Percentiles rank a stretch among this genome's conserved stretches.
Conservation (phyloP, 148 eudicot species). For the Cornus kousa region DNA sequence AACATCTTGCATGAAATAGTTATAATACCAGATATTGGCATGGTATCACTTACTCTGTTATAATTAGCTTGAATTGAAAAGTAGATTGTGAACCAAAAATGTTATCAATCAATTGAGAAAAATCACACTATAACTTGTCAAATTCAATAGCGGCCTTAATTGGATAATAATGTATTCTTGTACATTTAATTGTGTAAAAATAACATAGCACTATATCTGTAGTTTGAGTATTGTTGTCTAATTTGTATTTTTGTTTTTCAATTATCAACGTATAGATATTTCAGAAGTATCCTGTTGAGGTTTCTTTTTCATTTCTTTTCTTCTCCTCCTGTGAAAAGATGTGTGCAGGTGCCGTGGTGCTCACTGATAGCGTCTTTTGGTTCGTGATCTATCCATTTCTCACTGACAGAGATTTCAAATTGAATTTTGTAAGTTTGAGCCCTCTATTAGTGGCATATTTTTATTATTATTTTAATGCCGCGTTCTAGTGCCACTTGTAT, state of each 20-base stretch:
- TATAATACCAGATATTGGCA: too few relatives aligned
- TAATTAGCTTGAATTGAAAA: too few relatives aligned
- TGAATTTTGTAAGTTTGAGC: constrained; percentile 56
- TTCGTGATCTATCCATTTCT: constrained; percentile 66
- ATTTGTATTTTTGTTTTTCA: too few relatives aligned
- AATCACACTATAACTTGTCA: too few relatives aligned
- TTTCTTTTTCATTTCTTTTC: constrained; percentile 9
- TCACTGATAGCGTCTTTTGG: constrained; percentile 88
- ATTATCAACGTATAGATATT: too few relatives aligned
- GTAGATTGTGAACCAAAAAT: too few relatives aligned
- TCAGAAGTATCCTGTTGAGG: background rate
- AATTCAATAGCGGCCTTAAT: too few relatives aligned
- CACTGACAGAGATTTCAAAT: constrained; percentile 29
- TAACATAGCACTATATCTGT: background rate
- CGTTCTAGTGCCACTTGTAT: background rate
- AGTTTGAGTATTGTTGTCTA: background rate
- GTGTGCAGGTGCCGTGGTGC: constrained; percentile 73
- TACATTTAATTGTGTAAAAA: too few relatives aligned
- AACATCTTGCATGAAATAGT: too few relatives aligned
- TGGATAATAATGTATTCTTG: too few relatives aligned
- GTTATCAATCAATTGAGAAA: too few relatives aligned
- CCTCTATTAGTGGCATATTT: background rate
- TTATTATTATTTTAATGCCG: background rate
- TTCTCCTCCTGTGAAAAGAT: constrained; percentile 32
- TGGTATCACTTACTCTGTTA: too few relatives aligned